Base-by-base conservation (phyloP, 2,329 filamentous ascomycete species). In the Zelopaecilomyces penicillatus region DNA sequence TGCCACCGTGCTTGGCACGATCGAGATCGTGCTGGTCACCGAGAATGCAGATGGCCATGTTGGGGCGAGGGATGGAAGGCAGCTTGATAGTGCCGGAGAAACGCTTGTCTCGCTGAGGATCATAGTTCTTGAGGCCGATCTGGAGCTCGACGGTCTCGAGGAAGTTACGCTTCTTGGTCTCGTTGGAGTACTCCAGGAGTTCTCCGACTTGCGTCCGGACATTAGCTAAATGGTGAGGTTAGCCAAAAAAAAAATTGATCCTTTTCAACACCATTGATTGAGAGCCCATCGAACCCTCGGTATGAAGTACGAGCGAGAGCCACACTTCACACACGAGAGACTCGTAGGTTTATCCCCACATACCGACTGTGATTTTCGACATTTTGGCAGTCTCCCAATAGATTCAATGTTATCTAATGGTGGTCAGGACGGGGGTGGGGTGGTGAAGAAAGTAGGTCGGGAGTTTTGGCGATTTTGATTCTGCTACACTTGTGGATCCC, bases 31-130 rank as follows among this genome's bases (percentile, higher is more conserved):
- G 91, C 84, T 80, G 77, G 73, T 81, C 77, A 76, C 77, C 77
- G 49, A 81, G 70, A 62, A 81, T 81, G 75, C 85, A 94, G 76
- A 94, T 82, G 75, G 69, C 73, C 87, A 94, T 93, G 78, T 83
- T 82, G 68, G 88, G 93, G 68, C 88, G 89, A 62, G 90, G 93
- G 61, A 97, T 79, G 65, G 82, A 78, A 59, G 91, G 90, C 65
- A 97, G 86, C 77, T 85, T 89, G 80, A 98, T 87, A 72, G 93
- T 97, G 74, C 93, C 93, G 48, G 87, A 95, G 91, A 98, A 98
- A 95, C 91, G 91, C 91, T 98, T 98, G 80, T 98, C 93, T 88
- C 93, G 91, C 85, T 97, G 79, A 67, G 93, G 91, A 71, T 98
- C 87, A 78, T 95, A 95, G 85, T 95, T 95, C 86, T 95, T 94